Conservation (phyloP, 2,329 filamentous ascomycete genomes). For the Mariannaea elegans region DNA sequence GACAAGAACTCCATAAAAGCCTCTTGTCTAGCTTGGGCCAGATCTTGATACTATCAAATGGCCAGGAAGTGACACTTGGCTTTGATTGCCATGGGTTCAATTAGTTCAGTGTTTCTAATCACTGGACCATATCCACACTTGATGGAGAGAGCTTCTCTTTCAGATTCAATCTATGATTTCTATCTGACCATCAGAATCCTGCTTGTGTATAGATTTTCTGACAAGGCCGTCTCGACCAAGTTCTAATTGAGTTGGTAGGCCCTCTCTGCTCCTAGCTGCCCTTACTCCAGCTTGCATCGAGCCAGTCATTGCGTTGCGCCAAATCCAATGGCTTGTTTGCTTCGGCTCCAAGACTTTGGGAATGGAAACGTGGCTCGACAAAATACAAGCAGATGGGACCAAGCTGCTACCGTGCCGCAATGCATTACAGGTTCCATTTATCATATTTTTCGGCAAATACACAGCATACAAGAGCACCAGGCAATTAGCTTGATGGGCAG, state of each 20-base stretch:
- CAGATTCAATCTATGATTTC: too few relatives aligned
- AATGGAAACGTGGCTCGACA: constrained; percentile 25
- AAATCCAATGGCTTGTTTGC: constrained; percentile 9
- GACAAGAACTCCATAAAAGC: too few relatives aligned
- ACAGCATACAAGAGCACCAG: constrained; percentile 14
- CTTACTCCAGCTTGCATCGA: background rate
- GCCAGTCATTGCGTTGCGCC: background rate
- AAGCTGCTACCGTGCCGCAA: constrained; percentile 3
- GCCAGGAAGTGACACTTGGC: too few relatives aligned
- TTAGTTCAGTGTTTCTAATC: too few relatives aligned
- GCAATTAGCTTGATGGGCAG: constrained; percentile 18
- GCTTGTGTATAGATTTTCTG: background rate
- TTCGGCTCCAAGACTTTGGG: constrained; percentile 23
- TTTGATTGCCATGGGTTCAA: too few relatives aligned
- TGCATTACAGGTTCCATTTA: constrained; percentile 1
- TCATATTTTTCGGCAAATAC: constrained; percentile 11
- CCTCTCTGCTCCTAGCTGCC: background rate
- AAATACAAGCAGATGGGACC: constrained; percentile 10
- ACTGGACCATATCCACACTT: too few relatives aligned
- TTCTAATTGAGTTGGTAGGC: background rate
- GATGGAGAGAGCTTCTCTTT: too few relatives aligned
- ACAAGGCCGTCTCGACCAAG: background rate
- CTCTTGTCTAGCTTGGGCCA: too few relatives aligned
- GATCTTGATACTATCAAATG: too few relatives aligned
- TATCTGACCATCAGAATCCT: too few relatives aligned